Evolutionary conservation across 768 basidiomycete species (phyloP).

Genomic region (Trametes cingulata): DNA sequence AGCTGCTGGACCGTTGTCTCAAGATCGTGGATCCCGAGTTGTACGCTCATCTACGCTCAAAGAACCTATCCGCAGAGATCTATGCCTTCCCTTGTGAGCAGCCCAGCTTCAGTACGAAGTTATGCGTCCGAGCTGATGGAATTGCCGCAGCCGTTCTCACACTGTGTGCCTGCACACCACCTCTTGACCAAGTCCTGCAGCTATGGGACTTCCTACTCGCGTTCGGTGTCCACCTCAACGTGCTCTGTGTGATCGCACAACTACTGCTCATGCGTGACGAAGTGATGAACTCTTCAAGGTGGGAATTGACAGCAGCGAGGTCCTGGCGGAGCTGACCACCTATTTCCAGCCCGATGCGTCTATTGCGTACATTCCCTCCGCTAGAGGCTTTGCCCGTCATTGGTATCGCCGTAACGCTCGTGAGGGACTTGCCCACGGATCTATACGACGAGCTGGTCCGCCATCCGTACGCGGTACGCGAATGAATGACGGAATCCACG

Average conservation of each 20-base stretch:
- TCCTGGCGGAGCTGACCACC: neutral
- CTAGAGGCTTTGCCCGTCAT: conserved; percentile 86
- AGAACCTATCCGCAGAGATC: conserved; percentile 92
- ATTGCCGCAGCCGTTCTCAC: conserved; percentile 77
- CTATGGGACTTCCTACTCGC: conserved; percentile 98
- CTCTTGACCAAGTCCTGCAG: conserved; percentile 89
- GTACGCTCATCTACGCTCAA: conserved; percentile 77
- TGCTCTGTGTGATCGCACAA: conserved; percentile 96
- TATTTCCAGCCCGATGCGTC: conserved; percentile 79
- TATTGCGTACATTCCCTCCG: conserved; percentile 91
- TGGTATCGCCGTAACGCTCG: conserved; percentile 90
- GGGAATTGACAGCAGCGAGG: conserved; percentile 20
- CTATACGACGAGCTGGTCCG: conserved; percentile 87
- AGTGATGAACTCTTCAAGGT: conserved; percentile 88
- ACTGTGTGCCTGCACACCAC: conserved; percentile 94
- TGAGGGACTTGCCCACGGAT: conserved; percentile 85
- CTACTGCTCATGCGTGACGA: conserved; percentile 87
- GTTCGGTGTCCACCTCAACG: conserved; percentile 95
- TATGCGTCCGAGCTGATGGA: neutral
- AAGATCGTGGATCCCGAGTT: conserved; percentile 90
- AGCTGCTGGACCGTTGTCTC: conserved; percentile 93
- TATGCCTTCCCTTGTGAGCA: conserved; percentile 95
- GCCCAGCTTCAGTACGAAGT: conserved; percentile 1
- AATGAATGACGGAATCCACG: neutral
- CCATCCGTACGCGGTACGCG: conserved; percentile 71